phyloP scores from a whole-genome alignment of 1,139 yeast species.

The Nakaseomyces nivariensis region DNA sequence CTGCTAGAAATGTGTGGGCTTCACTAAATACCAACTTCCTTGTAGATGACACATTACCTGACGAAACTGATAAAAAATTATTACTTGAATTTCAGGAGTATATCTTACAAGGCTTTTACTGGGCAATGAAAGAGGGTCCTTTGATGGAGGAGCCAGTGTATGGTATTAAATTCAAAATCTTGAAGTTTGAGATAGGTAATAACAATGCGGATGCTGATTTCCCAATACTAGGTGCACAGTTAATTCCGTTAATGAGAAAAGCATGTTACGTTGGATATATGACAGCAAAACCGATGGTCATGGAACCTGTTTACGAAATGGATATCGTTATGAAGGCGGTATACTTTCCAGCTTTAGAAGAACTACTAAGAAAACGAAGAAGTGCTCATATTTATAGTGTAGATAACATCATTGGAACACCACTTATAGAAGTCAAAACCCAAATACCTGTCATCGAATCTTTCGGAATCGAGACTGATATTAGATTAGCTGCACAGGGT shows the following conservation, averaged over 20 bases:
- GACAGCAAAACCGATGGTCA: constrained; percentile 65
- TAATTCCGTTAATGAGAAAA: constrained; percentile 72
- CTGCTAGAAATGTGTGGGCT: constrained; percentile 75
- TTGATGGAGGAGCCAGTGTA: constrained; percentile 76
- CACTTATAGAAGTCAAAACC: constrained; percentile 52
- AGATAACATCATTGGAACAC: constrained; percentile 65
- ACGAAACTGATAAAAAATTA: constrained; percentile 52
- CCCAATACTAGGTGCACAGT: constrained; percentile 44
- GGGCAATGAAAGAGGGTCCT: constrained; percentile 86
- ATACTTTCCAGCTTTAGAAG: constrained; percentile 40
- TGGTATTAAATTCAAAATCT: constrained; percentile 59
- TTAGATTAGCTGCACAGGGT: constrained; percentile 69
- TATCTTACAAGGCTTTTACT: constrained; percentile 66
- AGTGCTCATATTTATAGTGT: constrained; percentile 45
- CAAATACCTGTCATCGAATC: constrained; percentile 82
- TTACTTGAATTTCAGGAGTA: constrained; percentile 40
- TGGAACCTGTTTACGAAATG: constrained; percentile 77
- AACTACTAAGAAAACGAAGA: constrained; percentile 53
- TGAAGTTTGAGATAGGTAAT: constrained; percentile 44
- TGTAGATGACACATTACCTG: constrained; percentile 67
- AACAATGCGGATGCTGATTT: constrained; percentile 38
- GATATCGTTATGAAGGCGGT: constrained; percentile 46
- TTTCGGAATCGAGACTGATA: constrained; percentile 78
- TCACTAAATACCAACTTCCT: constrained; percentile 53
- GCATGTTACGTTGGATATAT: constrained; percentile 80